Percentiles rank a stretch among this genome's conserved stretches.
phyloP scores from a whole-genome alignment of 805 yeast species.

The Candida andamanensis region DNA sequence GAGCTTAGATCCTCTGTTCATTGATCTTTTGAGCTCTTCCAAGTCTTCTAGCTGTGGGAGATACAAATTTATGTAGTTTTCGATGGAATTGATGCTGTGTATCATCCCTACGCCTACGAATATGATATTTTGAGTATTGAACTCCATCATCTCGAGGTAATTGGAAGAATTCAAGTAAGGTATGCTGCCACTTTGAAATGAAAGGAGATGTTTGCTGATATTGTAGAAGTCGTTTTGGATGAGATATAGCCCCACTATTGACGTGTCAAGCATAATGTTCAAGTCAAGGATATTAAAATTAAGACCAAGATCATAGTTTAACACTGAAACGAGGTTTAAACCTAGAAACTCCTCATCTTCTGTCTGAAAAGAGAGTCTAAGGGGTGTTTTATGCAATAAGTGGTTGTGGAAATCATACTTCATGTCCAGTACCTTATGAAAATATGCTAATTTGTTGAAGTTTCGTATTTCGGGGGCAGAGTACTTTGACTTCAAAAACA shows the following conservation, averaged over 20 bases:
- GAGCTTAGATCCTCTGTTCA: conserved; percentile 24
- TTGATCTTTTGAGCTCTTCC: conserved; percentile 6
- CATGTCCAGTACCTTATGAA: conserved; percentile 37
- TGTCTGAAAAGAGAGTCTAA: conserved; percentile 22
- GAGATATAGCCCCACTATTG: conserved; percentile 36
- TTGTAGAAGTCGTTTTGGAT: conserved; percentile 20
- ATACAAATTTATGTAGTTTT: conserved; percentile 47
- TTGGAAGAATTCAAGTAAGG: conserved; percentile 16
- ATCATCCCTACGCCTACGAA: conserved; percentile 56
- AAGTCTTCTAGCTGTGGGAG: conserved; percentile 35
- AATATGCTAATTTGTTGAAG: conserved; percentile 47
- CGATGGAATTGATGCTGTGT: conserved; percentile 53
- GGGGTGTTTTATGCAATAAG: conserved; percentile 20
- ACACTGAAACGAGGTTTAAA: conserved; percentile 19
- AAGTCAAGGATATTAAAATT: conserved; percentile 21
- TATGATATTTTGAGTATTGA: conserved; percentile 5
- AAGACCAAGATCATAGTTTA: conserved; percentile 16
- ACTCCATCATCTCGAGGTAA: conserved; percentile 10
- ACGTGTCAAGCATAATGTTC: conserved; percentile 32
- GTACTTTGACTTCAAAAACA: conserved; percentile 27
- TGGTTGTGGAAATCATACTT: conserved; percentile 21
- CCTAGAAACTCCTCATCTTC: conserved; percentile 14
- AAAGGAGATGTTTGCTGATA: conserved; percentile 17
- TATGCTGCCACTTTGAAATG: conserved; percentile 10
- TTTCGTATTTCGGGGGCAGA: conserved; percentile 50